phyloP scores from a whole-genome alignment of 78 protist genomes.

The Dictyostelium purpureum region DNA sequence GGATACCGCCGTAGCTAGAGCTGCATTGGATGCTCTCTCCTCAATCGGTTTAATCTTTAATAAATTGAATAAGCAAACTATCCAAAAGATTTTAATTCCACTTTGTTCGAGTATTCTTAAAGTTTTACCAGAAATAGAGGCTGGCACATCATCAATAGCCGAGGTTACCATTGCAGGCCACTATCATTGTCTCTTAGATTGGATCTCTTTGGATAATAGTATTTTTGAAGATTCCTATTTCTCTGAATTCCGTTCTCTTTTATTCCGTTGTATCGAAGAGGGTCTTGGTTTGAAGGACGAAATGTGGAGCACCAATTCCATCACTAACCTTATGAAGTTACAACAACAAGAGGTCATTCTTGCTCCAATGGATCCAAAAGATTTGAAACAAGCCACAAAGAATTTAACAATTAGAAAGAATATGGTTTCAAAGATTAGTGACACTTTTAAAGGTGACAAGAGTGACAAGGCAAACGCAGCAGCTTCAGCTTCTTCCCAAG shows the following conservation, averaged over 20 bases:
- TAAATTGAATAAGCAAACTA: not conserved
- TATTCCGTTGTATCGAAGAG: conserved; percentile 41
- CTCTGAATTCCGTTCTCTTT: conserved; percentile 5
- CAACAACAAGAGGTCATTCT: not conserved
- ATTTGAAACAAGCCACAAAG: conserved; percentile 10
- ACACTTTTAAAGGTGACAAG: not conserved
- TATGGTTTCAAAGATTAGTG: not conserved
- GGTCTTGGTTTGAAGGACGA: conserved; percentile 48
- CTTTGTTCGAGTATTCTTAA: conserved; percentile 25
- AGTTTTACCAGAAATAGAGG: conserved; percentile 6
- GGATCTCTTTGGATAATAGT: conserved; percentile 38
- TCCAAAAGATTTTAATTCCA: not conserved
- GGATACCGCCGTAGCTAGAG: conserved; percentile 17
- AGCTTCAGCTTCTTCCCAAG: not conserved
- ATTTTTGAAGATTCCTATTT: conserved; percentile 37
- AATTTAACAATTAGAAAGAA: conserved; percentile 30
- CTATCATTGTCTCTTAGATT: conserved; percentile 60
- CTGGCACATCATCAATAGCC: not conserved
- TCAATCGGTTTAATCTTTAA: conserved; percentile 1
- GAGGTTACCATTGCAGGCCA: conserved; percentile 41
- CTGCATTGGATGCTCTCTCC: conserved; percentile 45
- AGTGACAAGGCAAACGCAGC: not conserved
- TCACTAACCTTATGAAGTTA: not conserved
- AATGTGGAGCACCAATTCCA: conserved; percentile 10
- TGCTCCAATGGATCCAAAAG: not conserved